phyloP scores from a whole-genome alignment of 2,329 filamentous ascomycete species.

The Albophoma yamanashiensis region DNA sequence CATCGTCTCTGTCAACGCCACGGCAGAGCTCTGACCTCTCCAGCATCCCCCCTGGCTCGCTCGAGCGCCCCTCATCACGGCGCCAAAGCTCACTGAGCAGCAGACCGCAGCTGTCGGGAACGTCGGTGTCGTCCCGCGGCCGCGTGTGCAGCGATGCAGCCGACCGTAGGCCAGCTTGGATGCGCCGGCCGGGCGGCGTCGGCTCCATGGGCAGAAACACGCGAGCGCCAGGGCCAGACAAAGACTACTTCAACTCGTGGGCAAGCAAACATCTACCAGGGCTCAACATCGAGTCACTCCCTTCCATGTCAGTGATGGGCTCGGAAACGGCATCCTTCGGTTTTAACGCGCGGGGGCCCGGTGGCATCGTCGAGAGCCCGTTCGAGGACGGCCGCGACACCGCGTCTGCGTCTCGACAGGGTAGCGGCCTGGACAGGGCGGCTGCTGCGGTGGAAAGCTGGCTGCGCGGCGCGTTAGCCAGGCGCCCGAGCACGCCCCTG shows the following conservation, averaged over 20 bases:
- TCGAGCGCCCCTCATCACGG: constrained; percentile 23
- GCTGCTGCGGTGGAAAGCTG: constrained; percentile 84
- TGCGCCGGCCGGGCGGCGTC: constrained; percentile 79
- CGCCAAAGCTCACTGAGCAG: constrained; percentile 30
- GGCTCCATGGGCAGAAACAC: constrained; percentile 67
- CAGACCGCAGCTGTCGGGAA: constrained; percentile 21
- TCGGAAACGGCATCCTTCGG: constrained; percentile 49
- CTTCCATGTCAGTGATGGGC: constrained; percentile 55
- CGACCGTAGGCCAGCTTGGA: constrained; percentile 43
- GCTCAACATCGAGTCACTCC: constrained; percentile 57
- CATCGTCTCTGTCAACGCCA: constrained; percentile 57
- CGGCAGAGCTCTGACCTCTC: constrained; percentile 53
- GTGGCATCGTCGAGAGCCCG: constrained; percentile 39
- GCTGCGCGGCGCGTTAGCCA: constrained; percentile 71
- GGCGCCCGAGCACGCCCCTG: constrained; percentile 43
- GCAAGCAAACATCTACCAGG: constrained; percentile 75
- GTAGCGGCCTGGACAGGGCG: constrained; percentile 63
- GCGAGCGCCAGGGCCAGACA: constrained; percentile 67
- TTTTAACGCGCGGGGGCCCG: constrained; percentile 26
- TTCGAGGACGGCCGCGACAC: constrained; percentile 36
- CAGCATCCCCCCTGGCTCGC: constrained; percentile 28
- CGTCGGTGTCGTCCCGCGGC: constrained; percentile 23
- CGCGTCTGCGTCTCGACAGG: constrained; percentile 30
- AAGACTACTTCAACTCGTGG: constrained; percentile 75
- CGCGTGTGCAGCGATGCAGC: constrained; percentile 25